Conservation (phyloP, 371 early-diverging fungal species). For the Mortierella sp. region DNA sequence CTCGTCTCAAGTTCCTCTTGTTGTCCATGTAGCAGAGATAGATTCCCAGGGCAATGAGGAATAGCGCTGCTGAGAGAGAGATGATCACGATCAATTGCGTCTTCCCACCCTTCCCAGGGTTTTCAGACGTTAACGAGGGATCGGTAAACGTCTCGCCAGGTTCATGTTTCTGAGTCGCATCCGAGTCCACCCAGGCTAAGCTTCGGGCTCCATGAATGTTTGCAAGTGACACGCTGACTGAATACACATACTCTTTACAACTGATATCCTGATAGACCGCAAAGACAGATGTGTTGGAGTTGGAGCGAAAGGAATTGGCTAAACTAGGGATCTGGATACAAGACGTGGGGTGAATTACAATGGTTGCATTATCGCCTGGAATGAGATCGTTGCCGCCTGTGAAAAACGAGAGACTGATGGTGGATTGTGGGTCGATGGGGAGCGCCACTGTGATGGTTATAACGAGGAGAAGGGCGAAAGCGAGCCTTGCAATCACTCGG, state of each 20-base stretch:
- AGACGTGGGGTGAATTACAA: not conserved
- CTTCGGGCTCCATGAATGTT: slow-evolving; percentile 22
- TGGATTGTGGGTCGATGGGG: slow-evolving; percentile 1
- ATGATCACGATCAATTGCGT: slow-evolving; percentile 7
- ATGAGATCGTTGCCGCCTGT: slow-evolving; percentile 8
- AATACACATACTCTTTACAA: slow-evolving; percentile 33
- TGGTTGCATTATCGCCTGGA: slow-evolving; percentile 3
- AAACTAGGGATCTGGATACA: slow-evolving; percentile 19
- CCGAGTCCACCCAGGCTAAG: slow-evolving; percentile 14
- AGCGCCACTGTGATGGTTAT: slow-evolving; percentile 3
- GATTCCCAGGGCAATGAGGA: slow-evolving; percentile 13
- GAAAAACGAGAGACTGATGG: slow-evolving; percentile 18
- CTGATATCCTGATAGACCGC: slow-evolving; percentile 30
- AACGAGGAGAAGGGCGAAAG: slow-evolving; percentile 7
- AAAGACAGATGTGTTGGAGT: slow-evolving; percentile 13
- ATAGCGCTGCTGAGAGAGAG: not conserved
- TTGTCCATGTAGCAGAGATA: slow-evolving; percentile 29
- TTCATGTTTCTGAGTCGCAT: not conserved
- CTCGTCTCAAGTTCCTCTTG: slow-evolving; percentile 12
- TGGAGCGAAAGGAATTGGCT: slow-evolving; percentile 19
- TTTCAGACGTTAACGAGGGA: not conserved
- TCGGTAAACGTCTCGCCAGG: slow-evolving; percentile 24
- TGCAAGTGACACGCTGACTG: slow-evolving; percentile 11
- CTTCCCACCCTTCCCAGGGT: not conserved
- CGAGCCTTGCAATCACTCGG: no score